Conservation (phyloP, 331 rosid genomes). For the Erythrophleum ivorense region DNA sequence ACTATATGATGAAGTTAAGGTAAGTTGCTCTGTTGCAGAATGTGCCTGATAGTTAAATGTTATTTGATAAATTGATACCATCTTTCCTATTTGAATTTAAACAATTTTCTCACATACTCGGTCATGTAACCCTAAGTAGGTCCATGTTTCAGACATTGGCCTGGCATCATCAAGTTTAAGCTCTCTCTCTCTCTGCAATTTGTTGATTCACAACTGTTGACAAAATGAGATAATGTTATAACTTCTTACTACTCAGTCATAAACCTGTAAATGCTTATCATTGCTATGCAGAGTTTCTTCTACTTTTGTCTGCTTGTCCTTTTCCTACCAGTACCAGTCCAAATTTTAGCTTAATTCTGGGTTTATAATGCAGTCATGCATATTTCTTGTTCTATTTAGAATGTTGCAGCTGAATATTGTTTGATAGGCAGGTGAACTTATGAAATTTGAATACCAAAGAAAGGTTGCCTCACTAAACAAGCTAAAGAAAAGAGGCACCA, state of each 20-base stretch:
- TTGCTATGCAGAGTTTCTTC: not conserved
- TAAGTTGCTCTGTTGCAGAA: conserved; percentile 31
- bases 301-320: conserved; percentile 3
- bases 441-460: conserved; percentile 91
- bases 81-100: conserved; percentile 13
- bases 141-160: not conserved
- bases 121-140: not conserved
- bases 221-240: not conserved
- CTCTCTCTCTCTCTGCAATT: not conserved
- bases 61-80: not conserved
- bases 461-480: conserved; percentile 76
- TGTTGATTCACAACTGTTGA: conserved; percentile 5
- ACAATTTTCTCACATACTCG: conserved; percentile 15
- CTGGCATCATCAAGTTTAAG: not conserved
- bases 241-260: not conserved
- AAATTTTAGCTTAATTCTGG: conserved; percentile 9
- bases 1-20: conserved; percentile 96
- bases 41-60: not conserved
- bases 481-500: conserved; percentile 70
- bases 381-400: conserved; percentile 13
- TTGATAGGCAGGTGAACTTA: conserved; percentile 89
- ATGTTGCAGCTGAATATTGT: conserved; percentile 38
- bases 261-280: not conserved
- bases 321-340: not conserved
- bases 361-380: not conserved